Evolutionary conservation across 129 eudicot genomes (phyloP), one percentile per base, ranked within the genome.

Genomic region (Lactuca sativa): DNA sequence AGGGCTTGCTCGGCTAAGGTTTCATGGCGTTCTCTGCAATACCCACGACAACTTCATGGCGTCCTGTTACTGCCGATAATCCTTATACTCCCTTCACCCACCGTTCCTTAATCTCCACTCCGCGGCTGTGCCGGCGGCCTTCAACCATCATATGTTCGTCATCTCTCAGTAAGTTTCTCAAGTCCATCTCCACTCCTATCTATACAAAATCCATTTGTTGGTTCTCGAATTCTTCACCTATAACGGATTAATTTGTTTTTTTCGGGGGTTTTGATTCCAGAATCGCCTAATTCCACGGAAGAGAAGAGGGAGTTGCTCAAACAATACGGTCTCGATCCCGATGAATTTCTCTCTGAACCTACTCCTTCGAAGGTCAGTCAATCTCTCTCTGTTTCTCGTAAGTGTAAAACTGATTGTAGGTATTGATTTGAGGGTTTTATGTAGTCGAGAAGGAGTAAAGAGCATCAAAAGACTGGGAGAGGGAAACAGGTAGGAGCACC

Each of bases 321-420:
- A 73, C 82, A 78, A 7, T 89, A 86, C 76, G 98, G 98, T 59
- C 85, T 93, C 47, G 76, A 93, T 81, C 98, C 98, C 16, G 90
- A 93, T 56, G 95, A 93, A 17, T 86, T 69, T 70, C 62, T 85
- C 33, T 73, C 92, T n/a, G 79, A 86, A 54, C 83, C 95, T 56
- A 61, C 88, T 30, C 64, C 82, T 73, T 75, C 83, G 5, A 87
- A 86, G 97, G 96, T 89, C 47, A 7, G 59, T 64, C 7, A 2
- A 43, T 70, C 54, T 47, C 73, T 62, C 36, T 17, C 12, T 59
- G 4, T 44, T 3, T 53, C 41, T 33, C 44, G 17, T 40, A n/a
- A n/a, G 56, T 4, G 9, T 30, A 44, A 48, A 44, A 41, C 38
- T 74, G 59, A 5, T 76, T 25, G 13, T 53, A 38, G 60, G 36